Conservation (phyloP, 768 basidiomycete species). For the Rhodotorula paludigena region DNA sequence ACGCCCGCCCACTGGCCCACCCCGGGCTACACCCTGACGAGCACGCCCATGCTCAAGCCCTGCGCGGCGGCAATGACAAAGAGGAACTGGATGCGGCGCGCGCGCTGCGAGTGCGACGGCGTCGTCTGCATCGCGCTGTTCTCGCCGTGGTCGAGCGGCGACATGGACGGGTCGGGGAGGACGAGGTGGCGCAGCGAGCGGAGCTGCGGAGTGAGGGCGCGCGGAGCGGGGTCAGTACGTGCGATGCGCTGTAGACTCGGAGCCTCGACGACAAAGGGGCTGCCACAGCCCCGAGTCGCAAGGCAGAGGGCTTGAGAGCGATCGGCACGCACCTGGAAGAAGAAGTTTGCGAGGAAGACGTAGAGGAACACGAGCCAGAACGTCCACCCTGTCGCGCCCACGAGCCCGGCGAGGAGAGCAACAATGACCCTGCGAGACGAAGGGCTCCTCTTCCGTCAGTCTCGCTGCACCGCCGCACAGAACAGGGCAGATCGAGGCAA, state of each 20-base stretch:
- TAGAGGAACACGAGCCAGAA: slow-evolving; percentile 74
- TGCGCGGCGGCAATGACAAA: slow-evolving; percentile 79
- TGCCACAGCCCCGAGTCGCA: too few relatives aligned
- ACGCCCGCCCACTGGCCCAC: background rate
- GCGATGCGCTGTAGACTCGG: too few relatives aligned
- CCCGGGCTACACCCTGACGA: slow-evolving; percentile 59
- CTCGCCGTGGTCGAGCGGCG: slow-evolving; percentile 43
- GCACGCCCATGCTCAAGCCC: slow-evolving; percentile 75
- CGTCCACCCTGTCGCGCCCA: slow-evolving; percentile 60
- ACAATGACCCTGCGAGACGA: slow-evolving; percentile 64
- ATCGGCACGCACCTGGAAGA: slow-evolving; percentile 70
- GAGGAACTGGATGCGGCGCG: slow-evolving; percentile 80
- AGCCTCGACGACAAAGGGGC: too few relatives aligned
- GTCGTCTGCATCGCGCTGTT: slow-evolving; percentile 47
- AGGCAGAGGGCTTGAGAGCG: background rate
- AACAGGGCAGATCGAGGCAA: background rate
- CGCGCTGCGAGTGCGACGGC: slow-evolving; percentile 70
- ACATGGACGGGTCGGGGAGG: slow-evolving; percentile 66
- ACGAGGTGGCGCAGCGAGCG: slow-evolving; percentile 88
- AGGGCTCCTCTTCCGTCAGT: too few relatives aligned
- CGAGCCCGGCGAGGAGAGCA: slow-evolving; percentile 66
- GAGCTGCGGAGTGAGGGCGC: slow-evolving; percentile 55
- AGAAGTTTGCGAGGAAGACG: slow-evolving; percentile 78
- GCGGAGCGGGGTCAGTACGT: background rate
- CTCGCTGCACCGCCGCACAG: too few relatives aligned